Evolutionary conservation across 305 asterid species (phyloP), one percentile per base, ranked within the genome.

Genomic region (Fraxinus latifolia): DNA sequence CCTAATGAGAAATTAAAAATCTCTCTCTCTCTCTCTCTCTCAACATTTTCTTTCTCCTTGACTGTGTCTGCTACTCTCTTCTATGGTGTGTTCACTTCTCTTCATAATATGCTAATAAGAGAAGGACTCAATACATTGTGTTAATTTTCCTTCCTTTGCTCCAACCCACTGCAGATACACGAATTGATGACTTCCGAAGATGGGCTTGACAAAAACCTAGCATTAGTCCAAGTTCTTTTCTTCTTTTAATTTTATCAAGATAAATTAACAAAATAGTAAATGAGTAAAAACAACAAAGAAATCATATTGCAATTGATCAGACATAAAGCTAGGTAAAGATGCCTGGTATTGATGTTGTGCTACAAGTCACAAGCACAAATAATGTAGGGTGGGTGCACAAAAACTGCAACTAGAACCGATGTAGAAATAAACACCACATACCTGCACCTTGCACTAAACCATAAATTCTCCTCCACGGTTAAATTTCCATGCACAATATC

Each of bases 371-470:
- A 17, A 17, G 29, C 29, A 19, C 29, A 4, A 58, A 58, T 19
- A 21, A 17, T 58, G 29, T 19, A 50, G 2, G 68, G 25, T 1
- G 0, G 29, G 12, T 19, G 29, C 29, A 19, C 5, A 58, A 58
- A 58, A 58, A 58, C 33, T 14, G 81, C 60, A 60, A n/a, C 58
- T 23, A 77, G 27, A 67, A 82, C 23, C 6, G 5, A 34, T 6
- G 21, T 3, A 44, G 5, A 11, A 53, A 7, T 15, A 44, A 86
- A 67, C 31, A 87, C 68, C 65, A 76, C 84, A 80, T 90, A 96
- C 99, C 99, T 93, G 96, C 98, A 96, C 71, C 95, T 85, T 50
- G 99, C 99, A 87, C 94, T 95, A 88, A 95, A 95, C 98, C 97
- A 93, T 23, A 95, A 88, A 85, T 95, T 95, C 89, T 95, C 99